These are phyloP conservation scores for Halteria grandinella DNA, from an alignment of 73 alveolate species.

Conservation along the genomic window DNA sequence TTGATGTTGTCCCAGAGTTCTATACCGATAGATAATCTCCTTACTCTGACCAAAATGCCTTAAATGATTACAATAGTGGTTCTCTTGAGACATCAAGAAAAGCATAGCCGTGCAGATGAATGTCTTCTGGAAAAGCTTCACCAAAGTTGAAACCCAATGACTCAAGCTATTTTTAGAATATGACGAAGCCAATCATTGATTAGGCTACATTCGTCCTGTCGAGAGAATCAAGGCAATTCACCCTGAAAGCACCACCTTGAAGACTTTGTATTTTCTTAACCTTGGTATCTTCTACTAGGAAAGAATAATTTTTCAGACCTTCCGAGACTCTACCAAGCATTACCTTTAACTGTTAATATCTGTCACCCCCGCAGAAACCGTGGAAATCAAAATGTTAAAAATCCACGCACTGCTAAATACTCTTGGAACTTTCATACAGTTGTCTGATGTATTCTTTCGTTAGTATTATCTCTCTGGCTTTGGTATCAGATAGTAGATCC, in stretches of 20 bases:
- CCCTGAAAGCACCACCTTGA: conserved; percentile 75
- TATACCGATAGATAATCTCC: conserved; percentile 84
- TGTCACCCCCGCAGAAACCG: conserved; percentile 58
- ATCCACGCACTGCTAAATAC: conserved; percentile 42
- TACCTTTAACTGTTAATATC: conserved; percentile 42
- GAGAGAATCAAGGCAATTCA: conserved; percentile 77
- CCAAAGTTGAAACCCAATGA: too few relatives aligned
- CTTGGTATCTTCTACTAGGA: conserved; percentile 61
- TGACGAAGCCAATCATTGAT: conserved; percentile 69
- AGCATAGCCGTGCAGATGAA: too few relatives aligned
- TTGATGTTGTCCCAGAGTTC: conserved; percentile 89
- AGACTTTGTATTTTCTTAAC: conserved; percentile 46
- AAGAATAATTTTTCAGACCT: conserved; percentile 36
- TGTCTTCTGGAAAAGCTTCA: too few relatives aligned
- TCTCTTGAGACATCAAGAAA: too few relatives aligned
- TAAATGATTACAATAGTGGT: too few relatives aligned
- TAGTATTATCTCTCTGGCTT: conserved; percentile 49
- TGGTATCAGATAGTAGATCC: conserved; percentile 50
- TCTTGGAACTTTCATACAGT: conserved; percentile 37
- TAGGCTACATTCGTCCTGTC: conserved; percentile 84
- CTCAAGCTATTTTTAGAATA: conserved; percentile 12
- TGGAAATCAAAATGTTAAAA: conserved; percentile 70
- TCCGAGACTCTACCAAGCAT: conserved; percentile 50
- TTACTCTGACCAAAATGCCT: conserved; percentile 89
- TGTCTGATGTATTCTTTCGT: conserved; percentile 53